Evolutionary conservation across 805 yeast species (phyloP).

Genomic region (Myxozyma melibiosi): DNA sequence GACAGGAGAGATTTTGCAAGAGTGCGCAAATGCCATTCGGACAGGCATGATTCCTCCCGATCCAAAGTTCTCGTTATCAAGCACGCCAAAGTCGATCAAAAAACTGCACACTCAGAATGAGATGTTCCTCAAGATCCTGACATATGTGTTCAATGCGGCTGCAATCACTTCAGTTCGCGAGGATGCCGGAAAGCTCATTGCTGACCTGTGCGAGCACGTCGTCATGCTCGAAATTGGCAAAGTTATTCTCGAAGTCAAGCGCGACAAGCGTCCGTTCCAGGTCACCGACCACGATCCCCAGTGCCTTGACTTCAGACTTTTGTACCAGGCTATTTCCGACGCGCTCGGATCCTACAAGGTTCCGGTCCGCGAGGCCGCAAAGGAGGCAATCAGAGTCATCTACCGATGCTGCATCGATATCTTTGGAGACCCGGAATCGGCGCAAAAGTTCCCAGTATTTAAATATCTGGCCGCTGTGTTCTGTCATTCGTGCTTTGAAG

Average conservation of each 20-base stretch:
- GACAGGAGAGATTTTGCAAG: conserved; percentile 16
- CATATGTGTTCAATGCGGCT: conserved; percentile 59
- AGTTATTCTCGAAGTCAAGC: conserved; percentile 60
- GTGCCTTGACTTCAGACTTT: conserved; percentile 65
- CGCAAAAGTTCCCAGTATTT: conserved; percentile 72
- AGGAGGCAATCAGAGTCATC: conserved; percentile 63
- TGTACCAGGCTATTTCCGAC: conserved; percentile 72
- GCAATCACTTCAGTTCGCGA: conserved; percentile 71
- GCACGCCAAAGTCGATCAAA: conserved; percentile 26
- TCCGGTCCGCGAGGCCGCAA: conserved; percentile 71
- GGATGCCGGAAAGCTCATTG: conserved; percentile 64
- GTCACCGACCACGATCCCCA: conserved; percentile 75
- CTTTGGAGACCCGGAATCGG: conserved; percentile 67
- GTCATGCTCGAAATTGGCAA: conserved; percentile 76
- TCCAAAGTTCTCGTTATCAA: conserved; percentile 23
- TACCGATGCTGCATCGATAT: conserved; percentile 62
- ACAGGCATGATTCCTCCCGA: conserved; percentile 32
- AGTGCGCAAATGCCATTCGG: conserved; percentile 26
- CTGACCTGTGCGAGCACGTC: conserved; percentile 74
- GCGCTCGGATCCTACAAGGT: conserved; percentile 78
- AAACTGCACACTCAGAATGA: conserved; percentile 53
- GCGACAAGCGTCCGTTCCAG: conserved; percentile 66
- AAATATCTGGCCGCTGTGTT: conserved; percentile 77
- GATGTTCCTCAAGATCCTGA: conserved; percentile 60
- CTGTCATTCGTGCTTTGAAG: conserved; percentile 90